Conservation (phyloP, 1,284 basidiomycete species). For the Trichosporon asahii region DNA sequence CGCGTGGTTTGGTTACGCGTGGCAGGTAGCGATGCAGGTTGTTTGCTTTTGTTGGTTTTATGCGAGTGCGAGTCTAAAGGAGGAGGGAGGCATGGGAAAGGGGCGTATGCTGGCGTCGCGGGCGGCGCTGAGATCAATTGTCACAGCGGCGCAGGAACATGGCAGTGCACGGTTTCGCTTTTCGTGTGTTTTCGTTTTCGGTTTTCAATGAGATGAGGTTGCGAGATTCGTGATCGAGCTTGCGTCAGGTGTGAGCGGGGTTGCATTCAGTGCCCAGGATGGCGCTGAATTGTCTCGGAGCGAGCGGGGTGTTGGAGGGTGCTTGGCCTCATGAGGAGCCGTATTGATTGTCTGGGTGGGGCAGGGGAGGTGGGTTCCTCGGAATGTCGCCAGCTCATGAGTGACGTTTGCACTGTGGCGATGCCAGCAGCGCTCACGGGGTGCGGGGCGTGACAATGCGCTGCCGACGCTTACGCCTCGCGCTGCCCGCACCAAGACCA, state of each 20-base stretch:
- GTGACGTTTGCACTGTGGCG: background rate
- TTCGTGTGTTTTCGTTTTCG: background rate
- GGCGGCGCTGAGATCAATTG: background rate
- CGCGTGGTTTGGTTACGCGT: background rate
- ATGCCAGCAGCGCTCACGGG: background rate
- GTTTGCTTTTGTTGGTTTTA: background rate
- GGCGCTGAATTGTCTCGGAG: background rate
- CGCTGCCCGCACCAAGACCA: background rate
- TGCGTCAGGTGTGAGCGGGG: background rate
- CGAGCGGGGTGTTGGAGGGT: background rate
- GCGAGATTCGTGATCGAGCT: background rate
- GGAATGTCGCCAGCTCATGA: background rate
- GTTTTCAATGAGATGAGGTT: background rate
- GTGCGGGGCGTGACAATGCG: slow-evolving; percentile 1
- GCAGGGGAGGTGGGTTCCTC: background rate
- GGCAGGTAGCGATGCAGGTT: background rate
- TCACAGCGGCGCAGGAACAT: background rate
- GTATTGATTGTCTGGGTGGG: background rate
- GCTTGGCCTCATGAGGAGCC: background rate
- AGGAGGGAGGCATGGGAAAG: too few relatives aligned
- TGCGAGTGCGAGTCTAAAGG: too few relatives aligned
- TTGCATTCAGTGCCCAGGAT: background rate
- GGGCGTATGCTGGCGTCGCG: too few relatives aligned
- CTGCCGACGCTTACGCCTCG: background rate
- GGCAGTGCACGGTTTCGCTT: background rate